Conservation (phyloP, 2,329 filamentous ascomycete species). For the Beauveria asiatica region DNA sequence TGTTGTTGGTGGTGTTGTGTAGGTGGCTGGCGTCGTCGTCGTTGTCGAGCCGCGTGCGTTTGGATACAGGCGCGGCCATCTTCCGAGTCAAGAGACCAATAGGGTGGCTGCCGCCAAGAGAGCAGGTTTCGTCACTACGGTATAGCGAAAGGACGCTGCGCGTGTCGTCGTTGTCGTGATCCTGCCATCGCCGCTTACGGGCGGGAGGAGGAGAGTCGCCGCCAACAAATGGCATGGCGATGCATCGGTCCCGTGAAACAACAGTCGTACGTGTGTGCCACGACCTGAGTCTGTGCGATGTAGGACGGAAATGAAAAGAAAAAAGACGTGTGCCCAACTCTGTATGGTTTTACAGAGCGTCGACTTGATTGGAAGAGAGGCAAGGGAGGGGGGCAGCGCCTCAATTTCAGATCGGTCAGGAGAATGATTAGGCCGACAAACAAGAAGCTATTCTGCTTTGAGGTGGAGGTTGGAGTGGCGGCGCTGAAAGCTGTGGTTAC, state of each 20-base stretch:
- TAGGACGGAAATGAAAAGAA: not conserved
- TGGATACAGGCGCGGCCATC: constrained; percentile 5
- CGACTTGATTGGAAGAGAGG: not conserved
- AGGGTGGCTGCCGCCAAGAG: not conserved
- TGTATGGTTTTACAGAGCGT: not conserved
- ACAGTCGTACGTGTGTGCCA: not conserved
- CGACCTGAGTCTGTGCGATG: not conserved
- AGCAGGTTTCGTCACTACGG: not conserved
- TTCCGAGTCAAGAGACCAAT: not conserved
- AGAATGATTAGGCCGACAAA: constrained; percentile 3
- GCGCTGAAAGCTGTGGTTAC: not conserved
- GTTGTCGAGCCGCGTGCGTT: not conserved
- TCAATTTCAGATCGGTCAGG: not conserved
- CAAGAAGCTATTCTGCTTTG: not conserved
- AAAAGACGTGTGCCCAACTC: no score
- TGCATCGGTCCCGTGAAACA: not conserved
- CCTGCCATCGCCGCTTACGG: constrained; percentile 11
- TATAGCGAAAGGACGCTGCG: not conserved
- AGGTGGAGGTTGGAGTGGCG: not conserved
- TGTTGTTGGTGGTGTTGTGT: not conserved
- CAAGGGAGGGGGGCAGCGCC: not conserved
- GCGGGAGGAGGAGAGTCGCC: constrained; percentile 5
- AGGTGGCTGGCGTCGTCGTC: not conserved
- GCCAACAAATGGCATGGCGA: constrained; percentile 11
- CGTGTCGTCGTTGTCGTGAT: not conserved